Evolutionary conservation across 2,329 filamentous ascomycete species (phyloP), one percentile per base, ranked within the genome.

Genomic region (Verticillium zaregamsianum): DNA sequence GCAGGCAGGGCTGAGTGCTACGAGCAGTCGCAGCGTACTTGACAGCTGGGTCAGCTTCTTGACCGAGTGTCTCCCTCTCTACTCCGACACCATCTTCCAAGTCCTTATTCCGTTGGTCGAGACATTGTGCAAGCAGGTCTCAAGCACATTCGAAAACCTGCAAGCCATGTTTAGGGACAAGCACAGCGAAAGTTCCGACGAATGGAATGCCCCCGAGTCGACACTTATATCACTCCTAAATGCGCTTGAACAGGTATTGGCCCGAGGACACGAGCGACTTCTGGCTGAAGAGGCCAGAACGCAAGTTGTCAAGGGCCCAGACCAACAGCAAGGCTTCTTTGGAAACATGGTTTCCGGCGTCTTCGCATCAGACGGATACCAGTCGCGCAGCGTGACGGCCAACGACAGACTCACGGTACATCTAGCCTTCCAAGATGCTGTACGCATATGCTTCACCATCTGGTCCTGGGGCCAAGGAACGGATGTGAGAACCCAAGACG

Each of bases 391-490:
- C 63, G 87, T 89, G 8, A 93, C 91, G n/a, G 93, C 93, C 9
- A 99, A 98, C 70, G 94, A 95, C 68, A 87, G 94, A 55, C 82
- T 99, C 25, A 98, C 95, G 0, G 94, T 99, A 23, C 82, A 97
- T 54, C 82, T 99, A n/a, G 96, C 93, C 12, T 97, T 99, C 72
- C 94, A 98, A 74, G 96, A 99, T 73, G 92, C 93, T 1, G 92
- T 98, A 62, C 87, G 92, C 28, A 91, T 96, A 58, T 97, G 93
- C 74, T 96, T 96, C 72, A 87, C 83, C 14, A 97, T 99, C 59
- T 99, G 96, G 95, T 91, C 91, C 0, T 99, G 95, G 94, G 92
- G 90, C 6, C 86, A 89, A 70, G 84, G 84, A 2, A 80, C 80
- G 32, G 87, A 89, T 68, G 77, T 82, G 20, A 74, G 73, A 8